Evolutionary conservation across 2,329 filamentous ascomycete genomes (phyloP).

Genomic region (Pestalotiopsis sp.): DNA sequence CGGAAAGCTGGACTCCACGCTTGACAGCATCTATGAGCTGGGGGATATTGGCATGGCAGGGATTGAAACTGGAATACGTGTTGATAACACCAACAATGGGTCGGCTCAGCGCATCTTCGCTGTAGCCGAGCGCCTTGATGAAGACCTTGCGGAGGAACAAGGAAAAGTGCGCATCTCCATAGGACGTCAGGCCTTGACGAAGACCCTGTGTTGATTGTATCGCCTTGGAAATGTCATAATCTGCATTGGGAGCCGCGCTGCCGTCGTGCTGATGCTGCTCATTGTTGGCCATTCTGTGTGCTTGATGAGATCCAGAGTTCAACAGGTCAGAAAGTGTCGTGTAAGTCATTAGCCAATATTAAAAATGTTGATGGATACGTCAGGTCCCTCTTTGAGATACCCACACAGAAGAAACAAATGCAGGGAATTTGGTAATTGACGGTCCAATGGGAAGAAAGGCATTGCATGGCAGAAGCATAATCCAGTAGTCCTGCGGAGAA

Average conservation of each 20-base stretch:
- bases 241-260: constrained; percentile 32
- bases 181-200: constrained; percentile 66
- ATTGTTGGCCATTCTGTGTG: background rate
- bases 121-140: constrained; percentile 76
- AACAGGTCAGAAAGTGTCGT: background rate
- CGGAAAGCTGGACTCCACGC: constrained; percentile 67
- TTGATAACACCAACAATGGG: constrained; percentile 78
- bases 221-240: constrained; percentile 63
- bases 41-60: constrained; percentile 73
- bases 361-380: background rate
- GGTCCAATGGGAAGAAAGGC: background rate
- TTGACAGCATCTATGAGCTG: constrained; percentile 73
- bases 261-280: background rate
- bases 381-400: background rate
- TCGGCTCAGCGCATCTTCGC: constrained; percentile 69
- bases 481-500: background rate
- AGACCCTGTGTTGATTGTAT: constrained; percentile 56
- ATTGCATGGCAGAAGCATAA: background rate
- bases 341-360: background rate
- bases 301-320: background rate
- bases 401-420: background rate
- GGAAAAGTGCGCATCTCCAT: constrained; percentile 76
- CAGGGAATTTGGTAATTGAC: background rate
- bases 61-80: constrained; percentile 74
- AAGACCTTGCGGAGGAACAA: constrained; percentile 77